Percentiles rank a stretch among this genome's conserved stretches.
These are phyloP conservation scores for Boletus speciosus DNA, from an alignment of 768 basidiomycete genomes.

Conservation along the genomic window DNA sequence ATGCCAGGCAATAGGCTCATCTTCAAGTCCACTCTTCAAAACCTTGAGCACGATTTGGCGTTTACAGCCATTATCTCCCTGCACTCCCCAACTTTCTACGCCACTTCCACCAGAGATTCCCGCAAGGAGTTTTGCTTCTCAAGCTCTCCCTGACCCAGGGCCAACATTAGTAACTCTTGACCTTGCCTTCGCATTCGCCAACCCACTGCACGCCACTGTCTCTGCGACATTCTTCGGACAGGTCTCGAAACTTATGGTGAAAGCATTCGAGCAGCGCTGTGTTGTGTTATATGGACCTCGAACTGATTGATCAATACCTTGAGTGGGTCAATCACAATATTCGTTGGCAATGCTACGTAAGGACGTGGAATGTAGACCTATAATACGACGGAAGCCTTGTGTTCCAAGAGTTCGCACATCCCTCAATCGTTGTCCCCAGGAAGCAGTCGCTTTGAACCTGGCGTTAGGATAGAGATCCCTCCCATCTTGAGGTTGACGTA, in stretches of 20 bases:
- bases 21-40: constrained; percentile 71
- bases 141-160: constrained; percentile 23
- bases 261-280: constrained; percentile 89
- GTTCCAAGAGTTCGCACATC: not conserved
- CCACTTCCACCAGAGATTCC: constrained; percentile 6
- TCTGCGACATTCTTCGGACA: constrained; percentile 83
- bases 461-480: not conserved
- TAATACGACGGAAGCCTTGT: not conserved
- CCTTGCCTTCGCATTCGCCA: constrained; percentile 82
- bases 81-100: constrained; percentile 38
- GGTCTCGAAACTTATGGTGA: constrained; percentile 84
- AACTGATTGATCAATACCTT: constrained; percentile 11
- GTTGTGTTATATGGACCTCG: constrained; percentile 61
- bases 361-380: not conserved
- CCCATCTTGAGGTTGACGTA: not conserved
- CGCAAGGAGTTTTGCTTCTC: not conserved
- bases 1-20: constrained; percentile 64
- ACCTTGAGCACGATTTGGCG: constrained; percentile 69
- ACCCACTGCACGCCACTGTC: constrained; percentile 80
- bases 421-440: not conserved
- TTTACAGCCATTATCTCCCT: constrained; percentile 54
- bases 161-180: constrained; percentile 85
- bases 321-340: not conserved
- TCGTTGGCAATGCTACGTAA: not conserved
- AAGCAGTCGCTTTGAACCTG: not conserved